Evolutionary conservation across 306 rosid genomes (phyloP), one percentile per base, ranked within the genome.

Genomic region (Prunus padus): DNA sequence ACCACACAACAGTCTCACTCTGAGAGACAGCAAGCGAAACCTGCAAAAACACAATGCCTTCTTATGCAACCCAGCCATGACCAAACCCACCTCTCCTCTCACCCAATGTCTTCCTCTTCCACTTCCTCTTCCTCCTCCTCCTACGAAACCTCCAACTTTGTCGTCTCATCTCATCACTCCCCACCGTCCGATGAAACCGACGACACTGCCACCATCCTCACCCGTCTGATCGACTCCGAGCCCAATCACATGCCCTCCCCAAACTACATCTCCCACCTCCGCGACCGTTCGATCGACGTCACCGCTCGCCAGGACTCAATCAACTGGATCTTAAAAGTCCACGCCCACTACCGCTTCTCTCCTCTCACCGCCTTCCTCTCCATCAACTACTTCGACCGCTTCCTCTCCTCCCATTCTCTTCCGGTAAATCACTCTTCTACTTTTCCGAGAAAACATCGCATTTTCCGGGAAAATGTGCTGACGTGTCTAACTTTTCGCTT

Each of bases 251-350:
- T 60, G 71, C 96, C 92, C 22, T 46, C 66, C 54, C 56, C 71
- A 0, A 78, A 76, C 65, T 90, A 92, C 47, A 78, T 81, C n/a
- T 70, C 67, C 11, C 84, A 87, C 11, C 82, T 75, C 75, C 84
- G 84, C 23, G 75, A 84, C 78, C 84, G 86, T 22, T 42, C 70
- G 25, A 62, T 82, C 45, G 88, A 87, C 80, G 28, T 71, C 67
- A 81, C 82, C 6, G 78, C 84, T 30, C 97, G 96, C 19, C 77
- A 78, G 5, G 89, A 90, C 73, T 86, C 96, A 79, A 77, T 90
- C 71, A 82, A 78, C 87, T 92, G 97, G 97, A 90, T 92, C 87
- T 74, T 92, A 14, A 90, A 84, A 88, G 96, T 88, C 26, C 89
- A 88, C 76, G 71, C 86, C 16, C 72, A 67, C 75, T 80, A 81